Base-by-base conservation (phyloP, 768 basidiomycete species). In the Termitomyces sp. region DNA sequence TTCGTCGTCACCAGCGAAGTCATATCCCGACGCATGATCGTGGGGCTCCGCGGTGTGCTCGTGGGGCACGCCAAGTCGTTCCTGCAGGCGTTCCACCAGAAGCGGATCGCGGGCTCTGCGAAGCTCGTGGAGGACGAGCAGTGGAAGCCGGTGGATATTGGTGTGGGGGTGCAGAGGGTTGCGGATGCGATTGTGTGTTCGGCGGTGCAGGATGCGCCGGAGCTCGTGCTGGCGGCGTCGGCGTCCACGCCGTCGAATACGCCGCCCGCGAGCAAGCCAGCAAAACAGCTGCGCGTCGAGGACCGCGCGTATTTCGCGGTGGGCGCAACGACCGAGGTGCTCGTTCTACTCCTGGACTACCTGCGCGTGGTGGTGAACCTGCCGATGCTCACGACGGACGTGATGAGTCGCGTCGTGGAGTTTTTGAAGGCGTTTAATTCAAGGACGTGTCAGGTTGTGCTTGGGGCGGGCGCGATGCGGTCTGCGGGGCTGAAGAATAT, bases 391-490 rank as follows among this genome's bases (percentile, higher is more conserved):
- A 95, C 93, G 50, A 97, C 91, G 59, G 96, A 99, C 68, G 86
- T 89, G n/a, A 96, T 98, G 92, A 85, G 86, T 61, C 85, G 93
- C 38, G 81, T 95, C 28, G 92, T 98, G 63, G 97, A 99, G 71
- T 95, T 95, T 69, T 77, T 99, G 60, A 98, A 98, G 75, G 89
- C 95, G 30, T 98, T 96, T 79, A 99, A 99, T 71, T 98, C 96
- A 33, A 79, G 97, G 65, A 96, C 94, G 2, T 99, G 97, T 73
- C 97, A 98, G 71, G 95, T 98, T 48, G 97, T 99, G 0, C 79
- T 99, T 9, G 97, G 97, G 3, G 97, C 97, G 9, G 97, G 97
- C 14, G 97, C 97, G n/a, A 98, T 98, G 95, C 82, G 95, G 46
- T 95, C 93, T 18, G 97, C 97, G 20, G 97, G 97, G 6, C 74